These are phyloP conservation scores for Prunus mira DNA, from an alignment of 306 rosid genomes.

Conservation along the genomic window DNA sequence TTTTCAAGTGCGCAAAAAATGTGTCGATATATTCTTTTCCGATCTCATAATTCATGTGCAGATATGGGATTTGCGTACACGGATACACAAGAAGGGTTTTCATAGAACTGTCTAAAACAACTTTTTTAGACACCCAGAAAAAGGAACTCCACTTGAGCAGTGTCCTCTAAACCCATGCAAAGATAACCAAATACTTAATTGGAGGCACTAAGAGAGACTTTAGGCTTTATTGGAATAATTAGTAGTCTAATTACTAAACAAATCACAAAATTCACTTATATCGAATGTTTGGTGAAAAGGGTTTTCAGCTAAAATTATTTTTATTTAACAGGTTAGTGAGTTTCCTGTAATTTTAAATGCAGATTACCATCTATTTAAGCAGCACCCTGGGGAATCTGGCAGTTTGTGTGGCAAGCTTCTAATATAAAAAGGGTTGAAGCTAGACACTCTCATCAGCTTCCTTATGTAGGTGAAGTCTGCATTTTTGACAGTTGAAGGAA, in stretches of 20 bases:
- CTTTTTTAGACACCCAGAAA: background rate
- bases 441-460: background rate
- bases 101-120: background rate
- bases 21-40: background rate
- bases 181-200: constrained; percentile 8
- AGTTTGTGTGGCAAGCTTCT: background rate
- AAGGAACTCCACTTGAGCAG: background rate
- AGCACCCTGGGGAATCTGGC: background rate
- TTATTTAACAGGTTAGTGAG: background rate
- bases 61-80: constrained; percentile 14
- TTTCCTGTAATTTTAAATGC: background rate
- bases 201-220: background rate
- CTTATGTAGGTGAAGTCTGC: background rate
- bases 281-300: background rate
- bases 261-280: background rate
- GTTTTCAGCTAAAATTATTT: background rate
- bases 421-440: background rate
- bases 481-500: background rate
- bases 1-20: constrained; percentile 9
- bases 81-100: background rate
- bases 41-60: background rate
- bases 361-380: background rate
- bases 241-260: background rate
- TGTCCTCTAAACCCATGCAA: constrained; percentile 8
- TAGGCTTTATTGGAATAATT: background rate